These are phyloP conservation scores for Lentinula boryana DNA, from an alignment of 768 basidiomycete species.

Conservation along the genomic window DNA sequence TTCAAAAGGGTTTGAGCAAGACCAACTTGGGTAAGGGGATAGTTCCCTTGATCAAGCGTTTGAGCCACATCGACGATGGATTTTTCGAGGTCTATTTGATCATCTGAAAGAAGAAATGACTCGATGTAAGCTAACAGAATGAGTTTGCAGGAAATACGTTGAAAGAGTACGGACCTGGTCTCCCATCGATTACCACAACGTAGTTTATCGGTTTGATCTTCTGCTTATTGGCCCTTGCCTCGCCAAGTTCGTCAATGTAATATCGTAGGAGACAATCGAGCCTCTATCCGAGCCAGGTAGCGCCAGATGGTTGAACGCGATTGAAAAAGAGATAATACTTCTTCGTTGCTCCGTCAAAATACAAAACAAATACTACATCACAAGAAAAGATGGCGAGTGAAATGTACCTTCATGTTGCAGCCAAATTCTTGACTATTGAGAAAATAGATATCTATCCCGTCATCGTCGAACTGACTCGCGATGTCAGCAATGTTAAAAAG, in stretches of 20 bases:
- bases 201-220: slow-evolving; percentile 51
- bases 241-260: slow-evolving; percentile 21
- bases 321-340: slow-evolving; percentile 5
- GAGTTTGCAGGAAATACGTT: neutral
- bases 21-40: slow-evolving; percentile 54
- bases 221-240: slow-evolving; percentile 25
- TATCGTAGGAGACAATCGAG: slow-evolving; percentile 25
- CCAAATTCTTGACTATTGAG: slow-evolving; percentile 35
- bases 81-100: slow-evolving; percentile 34
- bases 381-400: slow-evolving; percentile 17
- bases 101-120: slow-evolving; percentile 26
- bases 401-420: slow-evolving; percentile 30
- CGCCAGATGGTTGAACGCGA: neutral
- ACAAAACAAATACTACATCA: no score
- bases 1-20: no score
- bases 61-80: slow-evolving; percentile 41
- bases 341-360: neutral
- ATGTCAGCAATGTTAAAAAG: slow-evolving; percentile 41
- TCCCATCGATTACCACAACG: slow-evolving; percentile 62
- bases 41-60: slow-evolving; percentile 45
- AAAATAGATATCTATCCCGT: slow-evolving; percentile 62
- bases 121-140: neutral
- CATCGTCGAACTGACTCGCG: slow-evolving; percentile 43
- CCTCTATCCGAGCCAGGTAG: slow-evolving; percentile 17
- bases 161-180: slow-evolving; percentile 35